These are phyloP conservation scores for Chrysopogon serrulatus DNA, from an alignment of 176 grass and related monocot genomes.

Conservation along the genomic window DNA sequence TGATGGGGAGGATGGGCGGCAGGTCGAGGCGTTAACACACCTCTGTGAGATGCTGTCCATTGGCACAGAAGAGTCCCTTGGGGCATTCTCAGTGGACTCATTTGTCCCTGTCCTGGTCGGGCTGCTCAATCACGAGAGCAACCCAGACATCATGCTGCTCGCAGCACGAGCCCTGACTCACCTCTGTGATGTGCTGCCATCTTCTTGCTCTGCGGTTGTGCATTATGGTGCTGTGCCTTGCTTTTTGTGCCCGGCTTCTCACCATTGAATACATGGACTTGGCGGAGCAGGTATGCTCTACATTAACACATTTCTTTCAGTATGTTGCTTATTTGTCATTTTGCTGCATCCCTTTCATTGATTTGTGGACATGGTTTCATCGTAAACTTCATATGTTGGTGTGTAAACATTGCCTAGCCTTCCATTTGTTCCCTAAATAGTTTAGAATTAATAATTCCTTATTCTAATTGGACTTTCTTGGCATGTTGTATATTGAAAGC, in stretches of 20 bases:
- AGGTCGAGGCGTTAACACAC: slow-evolving; percentile 68
- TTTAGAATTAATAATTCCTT: too few species aligned
- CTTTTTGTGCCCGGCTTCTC: slow-evolving; percentile 84
- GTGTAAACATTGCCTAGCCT: not conserved
- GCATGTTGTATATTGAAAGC: not conserved
- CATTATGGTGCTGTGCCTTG: slow-evolving; percentile 81
- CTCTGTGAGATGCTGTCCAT: slow-evolving; percentile 89
- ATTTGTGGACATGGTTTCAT: not conserved
- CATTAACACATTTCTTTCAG: not conserved
- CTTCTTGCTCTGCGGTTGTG: slow-evolving; percentile 78
- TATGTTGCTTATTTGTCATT: slow-evolving; percentile 9
- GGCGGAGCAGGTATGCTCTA: slow-evolving; percentile 63
- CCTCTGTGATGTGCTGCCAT: slow-evolving; percentile 69
- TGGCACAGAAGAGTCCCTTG: slow-evolving; percentile 73
- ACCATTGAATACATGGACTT: slow-evolving; percentile 96
- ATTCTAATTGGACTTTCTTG: not conserved
- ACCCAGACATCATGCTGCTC: slow-evolving; percentile 85
- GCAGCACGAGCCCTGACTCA: slow-evolving; percentile 75
- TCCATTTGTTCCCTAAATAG: not conserved
- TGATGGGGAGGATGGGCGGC: slow-evolving; percentile 66
- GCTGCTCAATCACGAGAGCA: slow-evolving; percentile 72
- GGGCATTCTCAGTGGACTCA: slow-evolving; percentile 60
- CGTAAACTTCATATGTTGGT: not conserved
- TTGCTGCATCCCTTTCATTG: not conserved
- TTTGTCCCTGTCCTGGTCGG: slow-evolving; percentile 81